phyloP scores from a whole-genome alignment of 805 yeast genomes.

The Yarrowia deformans region DNA sequence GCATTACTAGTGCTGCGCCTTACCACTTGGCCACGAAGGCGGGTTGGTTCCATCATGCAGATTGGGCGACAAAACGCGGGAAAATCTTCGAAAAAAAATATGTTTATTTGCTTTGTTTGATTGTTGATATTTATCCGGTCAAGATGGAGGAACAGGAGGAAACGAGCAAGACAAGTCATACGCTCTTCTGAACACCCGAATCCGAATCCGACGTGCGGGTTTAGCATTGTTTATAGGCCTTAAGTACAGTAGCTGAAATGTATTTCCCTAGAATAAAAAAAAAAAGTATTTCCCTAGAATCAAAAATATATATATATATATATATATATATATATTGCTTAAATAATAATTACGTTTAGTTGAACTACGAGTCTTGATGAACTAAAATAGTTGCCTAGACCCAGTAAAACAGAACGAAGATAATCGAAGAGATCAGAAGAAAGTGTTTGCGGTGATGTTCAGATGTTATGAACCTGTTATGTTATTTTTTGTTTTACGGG shows the following conservation, averaged over 20 bases:
- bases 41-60: neutral
- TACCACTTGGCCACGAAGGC: slow-evolving; percentile 8
- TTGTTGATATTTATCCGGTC: too few species aligned
- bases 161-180: too few species aligned
- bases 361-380: neutral
- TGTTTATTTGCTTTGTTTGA: too few species aligned
- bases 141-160: too few species aligned
- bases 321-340: too few species aligned
- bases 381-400: neutral
- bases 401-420: neutral
- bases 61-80: neutral
- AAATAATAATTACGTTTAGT: neutral
- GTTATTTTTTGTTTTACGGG: neutral
- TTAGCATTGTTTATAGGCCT: too few species aligned
- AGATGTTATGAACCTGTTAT: neutral
- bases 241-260: too few species aligned
- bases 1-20: slow-evolving; percentile 10
- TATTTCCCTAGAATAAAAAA: too few species aligned
- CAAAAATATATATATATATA: too few species aligned
- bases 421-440: neutral
- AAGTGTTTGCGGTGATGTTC: neutral
- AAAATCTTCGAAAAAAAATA: neutral
- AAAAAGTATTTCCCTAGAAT: too few species aligned
- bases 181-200: too few species aligned
- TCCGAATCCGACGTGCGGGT: too few species aligned